Evolutionary conservation across 2,329 filamentous ascomycete species (phyloP).

Genomic region (Coniochaeta hoffmannii): DNA sequence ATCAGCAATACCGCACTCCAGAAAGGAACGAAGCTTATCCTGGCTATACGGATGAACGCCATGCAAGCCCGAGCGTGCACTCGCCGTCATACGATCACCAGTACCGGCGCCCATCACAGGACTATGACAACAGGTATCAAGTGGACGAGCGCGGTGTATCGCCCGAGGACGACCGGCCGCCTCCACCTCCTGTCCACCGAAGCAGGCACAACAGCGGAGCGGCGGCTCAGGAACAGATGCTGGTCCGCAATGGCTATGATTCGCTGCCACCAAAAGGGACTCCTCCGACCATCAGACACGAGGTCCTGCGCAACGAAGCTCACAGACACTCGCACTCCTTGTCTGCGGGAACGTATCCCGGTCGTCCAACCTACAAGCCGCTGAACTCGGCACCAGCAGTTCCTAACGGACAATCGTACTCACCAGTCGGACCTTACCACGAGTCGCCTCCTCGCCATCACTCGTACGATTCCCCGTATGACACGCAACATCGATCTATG

Average conservation of each 20-base stretch:
- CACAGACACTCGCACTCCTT: slow-evolving; percentile 46
- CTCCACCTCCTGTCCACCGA: slow-evolving; percentile 50
- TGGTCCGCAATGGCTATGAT: slow-evolving; percentile 32
- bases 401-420: slow-evolving; percentile 20
- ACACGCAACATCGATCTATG: slow-evolving; percentile 41
- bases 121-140: slow-evolving; percentile 22
- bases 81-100: slow-evolving; percentile 30
- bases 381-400: slow-evolving; percentile 39
- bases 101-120: slow-evolving; percentile 28
- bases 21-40: slow-evolving; percentile 29
- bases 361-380: slow-evolving; percentile 44
- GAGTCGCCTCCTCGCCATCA: slow-evolving; percentile 35
- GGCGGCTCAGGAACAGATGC: slow-evolving; percentile 30
- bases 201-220: slow-evolving; percentile 36
- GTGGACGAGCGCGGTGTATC: slow-evolving; percentile 20
- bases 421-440: slow-evolving; percentile 23
- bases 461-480: slow-evolving; percentile 42
- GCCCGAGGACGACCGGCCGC: slow-evolving; percentile 38
- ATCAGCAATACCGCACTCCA: slow-evolving; percentile 24
- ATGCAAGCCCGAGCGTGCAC: slow-evolving; percentile 26
- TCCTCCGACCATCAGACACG: slow-evolving; percentile 45
- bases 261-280: slow-evolving; percentile 31
- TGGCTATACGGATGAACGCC: slow-evolving; percentile 27
- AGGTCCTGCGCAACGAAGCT: slow-evolving; percentile 49
- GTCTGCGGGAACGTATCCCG: slow-evolving; percentile 40